Evolutionary conservation across 805 yeast species (phyloP), one percentile per base, ranked within the genome.

Genomic region (Naumovozyma castellii): DNA sequence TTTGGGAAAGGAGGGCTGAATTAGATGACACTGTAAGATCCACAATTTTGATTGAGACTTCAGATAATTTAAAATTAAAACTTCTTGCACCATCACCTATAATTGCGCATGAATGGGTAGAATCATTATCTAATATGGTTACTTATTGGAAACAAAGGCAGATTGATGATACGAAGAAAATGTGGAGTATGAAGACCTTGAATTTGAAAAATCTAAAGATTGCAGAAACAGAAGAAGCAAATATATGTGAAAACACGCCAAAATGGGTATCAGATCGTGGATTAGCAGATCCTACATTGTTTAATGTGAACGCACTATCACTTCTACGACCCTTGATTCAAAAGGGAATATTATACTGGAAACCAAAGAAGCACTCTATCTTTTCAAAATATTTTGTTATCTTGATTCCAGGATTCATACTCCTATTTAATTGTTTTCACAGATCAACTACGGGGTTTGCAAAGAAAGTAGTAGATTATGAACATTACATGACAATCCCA

Each of bases 341-440:
- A 62, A 71, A 76, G 43, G 96, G 96, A 0, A 59, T 67, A 25
- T 56, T 90, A 18, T 87, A 73, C 53, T 76, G 76, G 47, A 88
- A 87, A 51, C 69, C 75, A 3, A 75, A 73, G 42, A 84, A 78
- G 53, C 87, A 81, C 53, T 61, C 84, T 1, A 67, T 74, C 28
- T 90, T 88, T 61, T 63, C 60, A 34, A 74, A 73, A 43, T 75
- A 63, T 48, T 80, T 66, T 56, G 84, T 75, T 6, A 68, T 84
- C 1, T 64, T 86, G 13, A 72, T 83, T 35, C 87, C 92, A 1
- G 88, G 90, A 0, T 75, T 69, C 44, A 48, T 90, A 15, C 59
- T 79, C 0, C 54, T 86, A 2, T 88, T 70, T 56, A 62, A 72
- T 10, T 63, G 73, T 36, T 72, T 64, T 43, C 58, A 64, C 30